phyloP scores from a whole-genome alignment of 2,329 filamentous ascomycete genomes.

The Alternaria rosae region DNA sequence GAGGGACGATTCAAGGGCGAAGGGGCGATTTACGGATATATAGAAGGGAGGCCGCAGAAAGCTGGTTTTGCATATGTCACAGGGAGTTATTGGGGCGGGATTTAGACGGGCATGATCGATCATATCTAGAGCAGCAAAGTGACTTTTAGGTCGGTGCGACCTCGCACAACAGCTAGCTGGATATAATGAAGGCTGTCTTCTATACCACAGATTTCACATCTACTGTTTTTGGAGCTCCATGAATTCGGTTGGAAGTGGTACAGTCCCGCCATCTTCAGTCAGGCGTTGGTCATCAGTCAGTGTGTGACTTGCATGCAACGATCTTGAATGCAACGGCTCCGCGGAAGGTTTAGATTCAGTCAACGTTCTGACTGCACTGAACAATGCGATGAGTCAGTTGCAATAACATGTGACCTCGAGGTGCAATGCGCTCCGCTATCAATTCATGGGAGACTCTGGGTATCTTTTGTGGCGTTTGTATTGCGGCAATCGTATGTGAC shows the following conservation, averaged over 20 bases:
- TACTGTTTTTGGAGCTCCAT: no score
- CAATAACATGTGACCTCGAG: background rate
- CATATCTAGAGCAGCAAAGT: background rate
- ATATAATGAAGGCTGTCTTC: no score
- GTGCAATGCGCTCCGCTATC: no score
- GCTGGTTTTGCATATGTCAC: fast-evolving
- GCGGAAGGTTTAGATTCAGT: fast-evolving
- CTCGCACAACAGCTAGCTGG: background rate
- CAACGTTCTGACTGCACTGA: background rate
- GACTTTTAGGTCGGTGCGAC: background rate
- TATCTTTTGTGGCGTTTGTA: no score
- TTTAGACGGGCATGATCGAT: background rate
- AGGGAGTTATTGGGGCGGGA: background rate
- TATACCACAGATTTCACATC: no score
- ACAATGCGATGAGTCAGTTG: background rate
- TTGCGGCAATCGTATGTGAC: background rate
- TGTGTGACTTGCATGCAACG: background rate
- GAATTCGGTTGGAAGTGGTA: background rate
- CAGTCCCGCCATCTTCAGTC: background rate
- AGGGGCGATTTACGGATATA: fast-evolving
- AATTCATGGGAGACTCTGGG: no score
- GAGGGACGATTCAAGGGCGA: fast-evolving
- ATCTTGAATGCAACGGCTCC: background rate
- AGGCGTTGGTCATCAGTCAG: background rate
- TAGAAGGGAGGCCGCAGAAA: background rate